Conservation (phyloP, 164 flowering plant species). For the Warburgia ugandensis region DNA sequence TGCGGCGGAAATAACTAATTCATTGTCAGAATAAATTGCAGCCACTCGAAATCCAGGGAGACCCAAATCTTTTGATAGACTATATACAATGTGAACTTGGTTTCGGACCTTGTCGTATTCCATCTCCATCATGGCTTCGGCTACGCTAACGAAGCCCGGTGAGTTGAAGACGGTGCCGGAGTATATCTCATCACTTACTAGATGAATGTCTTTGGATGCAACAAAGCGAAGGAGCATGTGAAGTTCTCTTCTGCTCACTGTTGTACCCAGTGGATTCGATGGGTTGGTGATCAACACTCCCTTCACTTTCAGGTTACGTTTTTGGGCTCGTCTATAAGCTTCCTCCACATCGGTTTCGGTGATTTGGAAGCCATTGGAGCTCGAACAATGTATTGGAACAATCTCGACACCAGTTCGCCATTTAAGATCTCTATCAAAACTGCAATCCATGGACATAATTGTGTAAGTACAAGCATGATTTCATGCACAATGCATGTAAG, state of each 20-base stretch:
- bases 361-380: conserved; percentile 24
- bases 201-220: conserved; percentile 21
- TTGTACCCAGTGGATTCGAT: conserved; percentile 35
- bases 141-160: conserved; percentile 19
- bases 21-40: conserved; percentile 26
- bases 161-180: conserved; percentile 28
- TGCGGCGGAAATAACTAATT: conserved; percentile 22
- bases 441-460: neutral
- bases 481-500: neutral
- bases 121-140: conserved; percentile 13
- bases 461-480: neutral
- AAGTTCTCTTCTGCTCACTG: conserved; percentile 18
- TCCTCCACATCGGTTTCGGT: conserved; percentile 25
- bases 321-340: conserved; percentile 23
- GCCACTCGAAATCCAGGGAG: conserved; percentile 40
- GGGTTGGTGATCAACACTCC: conserved; percentile 35
- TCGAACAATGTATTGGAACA: conserved; percentile 29
- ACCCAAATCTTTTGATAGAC: conserved; percentile 39
- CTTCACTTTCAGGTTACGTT: conserved; percentile 23
- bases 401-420: conserved; percentile 35
- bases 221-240: conserved; percentile 20
- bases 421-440: conserved; percentile 37
- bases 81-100: conserved; percentile 28
- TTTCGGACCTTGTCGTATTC: conserved; percentile 2
- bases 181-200: conserved; percentile 34